These are phyloP conservation scores for Rubus idaeus DNA, from an alignment of 306 rosid species.

Conservation along the genomic window DNA sequence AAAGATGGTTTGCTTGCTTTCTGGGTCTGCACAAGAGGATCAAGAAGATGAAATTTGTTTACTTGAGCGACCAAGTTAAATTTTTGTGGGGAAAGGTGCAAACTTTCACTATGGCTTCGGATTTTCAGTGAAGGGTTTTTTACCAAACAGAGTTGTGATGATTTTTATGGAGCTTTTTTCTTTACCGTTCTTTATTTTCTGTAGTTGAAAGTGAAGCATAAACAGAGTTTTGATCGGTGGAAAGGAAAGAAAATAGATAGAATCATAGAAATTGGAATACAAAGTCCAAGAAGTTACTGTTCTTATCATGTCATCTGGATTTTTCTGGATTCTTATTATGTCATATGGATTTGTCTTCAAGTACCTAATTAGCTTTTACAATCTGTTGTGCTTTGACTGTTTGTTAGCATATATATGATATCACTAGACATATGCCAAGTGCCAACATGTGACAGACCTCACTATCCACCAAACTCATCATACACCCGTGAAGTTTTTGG, in stretches of 20 bases:
- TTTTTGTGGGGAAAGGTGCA: neutral
- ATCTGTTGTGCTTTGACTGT: neutral
- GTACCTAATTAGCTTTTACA: neutral
- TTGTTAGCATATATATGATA: neutral
- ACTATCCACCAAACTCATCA: neutral
- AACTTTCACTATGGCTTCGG: neutral
- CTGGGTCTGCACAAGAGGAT: neutral
- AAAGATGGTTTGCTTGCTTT: neutral
- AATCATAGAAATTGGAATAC: neutral
- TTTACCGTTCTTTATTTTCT: neutral
- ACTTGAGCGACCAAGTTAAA: neutral
- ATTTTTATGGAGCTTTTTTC: neutral
- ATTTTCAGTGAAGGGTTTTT: neutral
- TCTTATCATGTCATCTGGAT: neutral
- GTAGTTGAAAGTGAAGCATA: neutral
- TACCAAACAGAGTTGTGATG: neutral
- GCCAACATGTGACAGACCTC: neutral
- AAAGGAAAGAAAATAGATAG: neutral
- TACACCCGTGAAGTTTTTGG: neutral
- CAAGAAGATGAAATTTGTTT: neutral
- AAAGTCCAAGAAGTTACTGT: neutral
- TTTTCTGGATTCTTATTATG: no score
- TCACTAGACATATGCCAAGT: neutral
- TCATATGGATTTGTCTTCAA: neutral
- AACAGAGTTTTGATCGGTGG: neutral